phyloP scores from a whole-genome alignment of 83 land plant genomes.

The Diphasiastrum complanatum region DNA sequence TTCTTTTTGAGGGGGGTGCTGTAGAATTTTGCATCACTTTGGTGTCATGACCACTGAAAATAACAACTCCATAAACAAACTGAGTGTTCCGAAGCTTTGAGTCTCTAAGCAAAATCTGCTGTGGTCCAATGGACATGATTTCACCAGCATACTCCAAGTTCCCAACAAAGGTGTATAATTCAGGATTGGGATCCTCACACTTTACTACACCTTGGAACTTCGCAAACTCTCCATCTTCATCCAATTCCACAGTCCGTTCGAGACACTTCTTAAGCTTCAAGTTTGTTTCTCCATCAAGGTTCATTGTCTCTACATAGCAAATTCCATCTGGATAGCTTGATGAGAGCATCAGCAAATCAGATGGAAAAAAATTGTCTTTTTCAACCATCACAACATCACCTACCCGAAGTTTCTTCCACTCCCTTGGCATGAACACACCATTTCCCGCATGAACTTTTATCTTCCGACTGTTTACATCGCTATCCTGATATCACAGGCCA shows the following conservation, averaged over 20 bases:
- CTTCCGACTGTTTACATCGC: constrained; percentile 37
- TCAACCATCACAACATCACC: constrained; percentile 43
- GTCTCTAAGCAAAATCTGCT: constrained; percentile 38
- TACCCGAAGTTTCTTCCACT: constrained; percentile 37
- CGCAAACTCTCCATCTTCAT: constrained; percentile 20
- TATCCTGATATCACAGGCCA: too few species aligned
- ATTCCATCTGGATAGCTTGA: constrained; percentile 45
- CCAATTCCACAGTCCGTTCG: constrained; percentile 21
- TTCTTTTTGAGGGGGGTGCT: constrained; percentile 39
- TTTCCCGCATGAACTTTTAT: constrained; percentile 29
- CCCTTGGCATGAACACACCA: constrained; percentile 24
- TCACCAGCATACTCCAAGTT: constrained; percentile 28
- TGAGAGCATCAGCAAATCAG: constrained; percentile 39
- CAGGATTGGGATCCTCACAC: constrained; percentile 45
- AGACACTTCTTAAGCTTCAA: constrained; percentile 36
- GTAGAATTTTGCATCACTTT: constrained; percentile 46
- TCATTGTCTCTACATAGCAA: constrained; percentile 53
- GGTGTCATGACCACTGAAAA: constrained; percentile 43
- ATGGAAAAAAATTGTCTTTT: constrained; percentile 38
- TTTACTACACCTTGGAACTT: constrained; percentile 23
- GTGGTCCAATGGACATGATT: constrained; percentile 33
- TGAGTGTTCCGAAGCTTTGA: constrained; percentile 44
- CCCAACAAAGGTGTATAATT: constrained; percentile 38
- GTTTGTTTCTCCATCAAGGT: constrained; percentile 51
- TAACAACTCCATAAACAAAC: constrained; percentile 40